Conservation (phyloP, 2,329 filamentous ascomycete genomes). For the Alternaria postmessia region DNA sequence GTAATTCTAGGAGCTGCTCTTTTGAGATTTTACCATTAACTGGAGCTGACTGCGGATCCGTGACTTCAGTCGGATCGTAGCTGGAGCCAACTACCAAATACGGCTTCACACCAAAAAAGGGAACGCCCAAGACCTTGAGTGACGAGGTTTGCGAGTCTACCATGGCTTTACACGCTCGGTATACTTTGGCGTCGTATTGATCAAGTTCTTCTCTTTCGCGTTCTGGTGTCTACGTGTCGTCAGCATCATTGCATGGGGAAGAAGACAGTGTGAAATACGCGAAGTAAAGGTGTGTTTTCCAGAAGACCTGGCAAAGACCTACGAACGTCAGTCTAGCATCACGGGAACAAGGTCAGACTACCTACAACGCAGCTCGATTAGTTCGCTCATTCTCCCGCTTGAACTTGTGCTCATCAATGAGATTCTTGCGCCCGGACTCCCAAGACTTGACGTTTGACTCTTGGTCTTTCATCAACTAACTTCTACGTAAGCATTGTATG, state of each 20-base stretch:
- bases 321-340: constrained; percentile 8
- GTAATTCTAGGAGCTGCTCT: constrained; percentile 39
- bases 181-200: constrained; percentile 69
- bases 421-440: constrained; percentile 61
- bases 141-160: constrained; percentile 64
- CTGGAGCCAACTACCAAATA: constrained; percentile 36
- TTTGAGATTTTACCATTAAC: constrained; percentile 34
- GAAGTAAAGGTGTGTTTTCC: constrained; percentile 29
- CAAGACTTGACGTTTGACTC: constrained; percentile 70
- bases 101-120: constrained; percentile 43
- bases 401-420: constrained; percentile 61
- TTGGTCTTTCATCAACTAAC: constrained; percentile 68
- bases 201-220: constrained; percentile 64
- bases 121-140: constrained; percentile 61
- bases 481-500: constrained; percentile 12
- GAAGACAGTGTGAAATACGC: constrained; percentile 20
- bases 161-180: constrained; percentile 67
- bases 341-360: constrained; percentile 3
- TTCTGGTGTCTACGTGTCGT: constrained; percentile 51
- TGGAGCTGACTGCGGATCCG: constrained; percentile 1
- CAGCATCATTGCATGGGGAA: neutral
- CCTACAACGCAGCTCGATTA: constrained; percentile 64
- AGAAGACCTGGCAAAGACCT: constrained; percentile 42
- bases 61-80: constrained; percentile 17
- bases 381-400: constrained; percentile 63